These are phyloP conservation scores for Ceratocystis papillata DNA, from an alignment of 2,329 filamentous ascomycete genomes.

Conservation along the genomic window DNA sequence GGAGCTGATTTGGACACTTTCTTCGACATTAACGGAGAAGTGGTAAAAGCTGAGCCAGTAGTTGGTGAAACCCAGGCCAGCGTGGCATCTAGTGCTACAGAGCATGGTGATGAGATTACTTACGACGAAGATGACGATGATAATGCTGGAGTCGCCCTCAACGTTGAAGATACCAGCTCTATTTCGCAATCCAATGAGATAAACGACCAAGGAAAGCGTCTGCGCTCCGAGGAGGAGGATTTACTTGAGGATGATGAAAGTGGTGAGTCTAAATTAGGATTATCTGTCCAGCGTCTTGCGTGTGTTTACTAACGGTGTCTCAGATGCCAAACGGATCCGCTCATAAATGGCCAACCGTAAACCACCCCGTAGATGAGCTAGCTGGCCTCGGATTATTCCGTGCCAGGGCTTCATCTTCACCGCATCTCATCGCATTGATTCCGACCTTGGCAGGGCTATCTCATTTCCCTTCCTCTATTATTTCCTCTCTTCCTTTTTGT, in stretches of 20 bases:
- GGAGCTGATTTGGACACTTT: conserved; percentile 21
- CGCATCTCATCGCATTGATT: too few relatives aligned
- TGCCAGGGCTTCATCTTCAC: too few relatives aligned
- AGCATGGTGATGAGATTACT: conserved; percentile 24
- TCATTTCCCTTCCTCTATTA: not conserved
- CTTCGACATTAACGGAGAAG: conserved; percentile 14
- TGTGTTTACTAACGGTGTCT: not conserved
- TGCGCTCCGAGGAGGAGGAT: conserved; percentile 15
- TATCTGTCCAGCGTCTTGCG: not conserved
- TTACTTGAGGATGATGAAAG: conserved; percentile 14
- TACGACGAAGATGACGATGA: conserved; percentile 24
- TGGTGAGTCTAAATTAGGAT: conserved; percentile 17
- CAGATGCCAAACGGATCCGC: conserved; percentile 21
- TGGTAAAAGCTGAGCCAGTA: not conserved
- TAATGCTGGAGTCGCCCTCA: conserved; percentile 19
- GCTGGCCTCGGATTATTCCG: too few relatives aligned
- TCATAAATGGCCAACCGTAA: not conserved
- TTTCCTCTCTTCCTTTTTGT: not conserved
- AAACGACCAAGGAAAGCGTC: conserved; percentile 23
- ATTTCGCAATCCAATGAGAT: conserved; percentile 21
- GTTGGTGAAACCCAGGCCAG: not conserved
- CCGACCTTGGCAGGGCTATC: not conserved
- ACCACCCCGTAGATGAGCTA: too few relatives aligned
- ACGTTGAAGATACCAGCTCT: conserved; percentile 21
- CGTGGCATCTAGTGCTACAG: conserved; percentile 22